These are phyloP conservation scores for Mortierella sp. DNA, from an alignment of 371 early-diverging fungal genomes.

Conservation along the genomic window DNA sequence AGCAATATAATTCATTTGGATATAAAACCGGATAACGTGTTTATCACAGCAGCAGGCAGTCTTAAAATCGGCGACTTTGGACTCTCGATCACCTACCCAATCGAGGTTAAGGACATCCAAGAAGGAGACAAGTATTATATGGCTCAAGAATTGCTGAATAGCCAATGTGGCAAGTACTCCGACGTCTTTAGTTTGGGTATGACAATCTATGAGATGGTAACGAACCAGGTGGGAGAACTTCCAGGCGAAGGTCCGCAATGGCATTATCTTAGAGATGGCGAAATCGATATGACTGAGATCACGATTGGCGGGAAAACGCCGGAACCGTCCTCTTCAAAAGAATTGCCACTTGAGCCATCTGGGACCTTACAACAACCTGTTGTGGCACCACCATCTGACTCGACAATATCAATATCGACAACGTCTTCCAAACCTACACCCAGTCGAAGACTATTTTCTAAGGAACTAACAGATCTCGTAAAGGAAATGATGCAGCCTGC, in stretches of 20 bases:
- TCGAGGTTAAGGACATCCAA: conserved; percentile 29
- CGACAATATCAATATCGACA: conserved; percentile 1
- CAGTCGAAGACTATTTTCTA: conserved; percentile 39
- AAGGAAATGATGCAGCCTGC: conserved; percentile 74
- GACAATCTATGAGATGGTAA: conserved; percentile 88
- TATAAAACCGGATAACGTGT: conserved; percentile 90
- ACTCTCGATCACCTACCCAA: conserved; percentile 70
- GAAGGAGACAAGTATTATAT: conserved; percentile 98
- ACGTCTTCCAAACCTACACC: neutral
- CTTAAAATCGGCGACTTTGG: conserved; percentile 95
- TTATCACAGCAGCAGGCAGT: conserved; percentile 71
- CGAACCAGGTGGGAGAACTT: conserved; percentile 72
- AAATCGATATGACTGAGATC: conserved; percentile 58
- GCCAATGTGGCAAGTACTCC: conserved; percentile 81
- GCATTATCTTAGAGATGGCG: conserved; percentile 84
- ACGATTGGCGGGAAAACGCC: neutral
- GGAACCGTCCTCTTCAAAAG: neutral
- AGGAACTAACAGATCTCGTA: conserved; percentile 67
- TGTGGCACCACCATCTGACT: neutral
- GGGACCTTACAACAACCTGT: neutral
- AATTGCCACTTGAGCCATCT: neutral
- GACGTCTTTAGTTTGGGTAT: conserved; percentile 97
- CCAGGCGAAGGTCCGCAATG: conserved; percentile 91
- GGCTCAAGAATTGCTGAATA: conserved; percentile 92
- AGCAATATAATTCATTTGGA: conserved; percentile 85